phyloP scores from a whole-genome alignment of 345 rosid genomes.

The Sisymbrium altissimum region DNA sequence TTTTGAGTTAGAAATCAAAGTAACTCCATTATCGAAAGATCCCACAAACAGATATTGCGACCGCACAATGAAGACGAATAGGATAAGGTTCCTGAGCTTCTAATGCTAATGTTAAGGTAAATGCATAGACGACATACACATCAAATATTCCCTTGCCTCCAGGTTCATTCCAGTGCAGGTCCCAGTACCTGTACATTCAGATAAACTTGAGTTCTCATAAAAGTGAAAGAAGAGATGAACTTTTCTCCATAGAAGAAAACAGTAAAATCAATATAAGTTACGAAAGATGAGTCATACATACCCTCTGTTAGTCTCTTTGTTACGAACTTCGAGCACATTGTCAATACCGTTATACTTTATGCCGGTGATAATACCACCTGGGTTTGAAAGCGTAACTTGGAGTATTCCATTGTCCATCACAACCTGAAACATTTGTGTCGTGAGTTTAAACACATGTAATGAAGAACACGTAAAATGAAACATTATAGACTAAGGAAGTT shows the following conservation, averaged over 20 bases:
- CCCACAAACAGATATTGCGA: neutral
- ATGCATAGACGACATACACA: constrained; percentile 55
- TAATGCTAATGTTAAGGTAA: neutral
- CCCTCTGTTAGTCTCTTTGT: constrained; percentile 83
- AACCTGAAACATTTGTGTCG: constrained; percentile 43
- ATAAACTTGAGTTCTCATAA: neutral
- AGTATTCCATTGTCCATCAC: constrained; percentile 68
- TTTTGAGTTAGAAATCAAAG: neutral
- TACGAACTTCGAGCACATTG: constrained; percentile 71
- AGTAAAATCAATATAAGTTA: neutral
- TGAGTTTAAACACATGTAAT: neutral
- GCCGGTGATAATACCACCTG: constrained; percentile 73
- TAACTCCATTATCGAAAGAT: neutral
- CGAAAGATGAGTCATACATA: constrained; percentile 30
- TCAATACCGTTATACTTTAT: constrained; percentile 54
- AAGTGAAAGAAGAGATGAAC: neutral
- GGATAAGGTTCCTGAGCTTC: neutral
- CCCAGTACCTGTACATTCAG: constrained; percentile 67
- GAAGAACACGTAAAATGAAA: constrained; percentile 6
- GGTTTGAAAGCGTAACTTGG: constrained; percentile 62
- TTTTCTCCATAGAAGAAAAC: neutral
- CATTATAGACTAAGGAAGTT: neutral
- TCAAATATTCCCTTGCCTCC: constrained; percentile 82
- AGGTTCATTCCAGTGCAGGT: constrained; percentile 66
- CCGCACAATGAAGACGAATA: neutral